Percentiles rank a stretch among this genome's conserved stretches.
Evolutionary conservation across 1,139 yeast species (phyloP).

Genomic region (Debaryomyces coudertii): DNA sequence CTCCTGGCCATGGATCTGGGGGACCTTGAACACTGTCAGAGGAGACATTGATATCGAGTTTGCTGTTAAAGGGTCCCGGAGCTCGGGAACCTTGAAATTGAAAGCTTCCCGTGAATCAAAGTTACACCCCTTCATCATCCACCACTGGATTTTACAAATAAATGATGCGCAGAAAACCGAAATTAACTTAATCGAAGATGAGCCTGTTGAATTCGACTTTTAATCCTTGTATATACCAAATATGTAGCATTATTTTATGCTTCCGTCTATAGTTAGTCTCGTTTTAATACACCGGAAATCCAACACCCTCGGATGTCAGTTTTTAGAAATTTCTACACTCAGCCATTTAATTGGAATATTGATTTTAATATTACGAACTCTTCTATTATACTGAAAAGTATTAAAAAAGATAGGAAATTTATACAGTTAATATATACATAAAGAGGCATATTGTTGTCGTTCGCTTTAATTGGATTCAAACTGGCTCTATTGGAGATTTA

Average conservation of each 20-base stretch:
- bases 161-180: conserved; percentile 32
- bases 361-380: conserved; percentile 2
- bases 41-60: conserved; percentile 79
- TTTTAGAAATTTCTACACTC: conserved; percentile 8
- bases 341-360: conserved; percentile 4
- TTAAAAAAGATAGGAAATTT: background rate
- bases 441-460: background rate
- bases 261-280: background rate
- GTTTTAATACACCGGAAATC: conserved; percentile 3
- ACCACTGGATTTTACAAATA: conserved; percentile 59
- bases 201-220: conserved; percentile 42
- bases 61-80: conserved; percentile 65
- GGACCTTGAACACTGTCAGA: conserved; percentile 78
- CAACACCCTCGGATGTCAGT: conserved; percentile 4
- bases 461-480: background rate
- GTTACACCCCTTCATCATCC: conserved; percentile 59
- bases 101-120: conserved; percentile 63
- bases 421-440: background rate
- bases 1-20: conserved; percentile 87
- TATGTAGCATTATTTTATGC: conserved; percentile 1
- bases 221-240: conserved; percentile 12
- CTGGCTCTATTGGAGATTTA: background rate
- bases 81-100: conserved; percentile 53
- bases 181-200: conserved; percentile 57
- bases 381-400: background rate